A percentile compares a stretch with the other conserved stretches of the same genome.
Evolutionary conservation across 805 yeast genomes (phyloP).

Genomic region (Starmerella ratchasimensis): DNA sequence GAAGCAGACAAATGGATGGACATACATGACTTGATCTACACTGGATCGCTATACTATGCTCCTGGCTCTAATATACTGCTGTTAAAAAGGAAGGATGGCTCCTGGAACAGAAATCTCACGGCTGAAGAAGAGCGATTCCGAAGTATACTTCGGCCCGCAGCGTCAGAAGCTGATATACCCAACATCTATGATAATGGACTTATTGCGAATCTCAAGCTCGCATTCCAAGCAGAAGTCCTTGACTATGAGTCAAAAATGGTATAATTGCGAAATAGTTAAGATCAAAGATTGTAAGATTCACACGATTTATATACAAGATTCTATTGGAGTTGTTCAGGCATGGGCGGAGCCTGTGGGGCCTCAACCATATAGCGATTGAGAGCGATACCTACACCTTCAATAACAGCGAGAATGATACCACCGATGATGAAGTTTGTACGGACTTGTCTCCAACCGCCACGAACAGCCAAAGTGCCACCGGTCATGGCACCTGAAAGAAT

Average conservation of each 20-base stretch:
- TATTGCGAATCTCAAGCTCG: slow-evolving; percentile 17
- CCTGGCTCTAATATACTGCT: slow-evolving; percentile 20
- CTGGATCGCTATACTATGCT: slow-evolving; percentile 29
- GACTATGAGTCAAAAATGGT: no score
- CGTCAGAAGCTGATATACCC: slow-evolving; percentile 25
- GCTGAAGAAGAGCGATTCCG: slow-evolving; percentile 22
- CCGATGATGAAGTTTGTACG: slow-evolving; percentile 94
- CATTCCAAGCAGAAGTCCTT: slow-evolving; percentile 15
- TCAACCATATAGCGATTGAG: slow-evolving; percentile 78
- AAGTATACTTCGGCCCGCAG: slow-evolving; percentile 18
- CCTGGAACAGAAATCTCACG: slow-evolving; percentile 23
- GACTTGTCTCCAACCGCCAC: slow-evolving; percentile 98
- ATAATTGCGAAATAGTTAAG: not conserved
- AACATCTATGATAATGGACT: slow-evolving; percentile 30
- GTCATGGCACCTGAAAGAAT: slow-evolving; percentile 95
- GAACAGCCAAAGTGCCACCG: slow-evolving; percentile 93
- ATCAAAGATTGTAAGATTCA: not conserved
- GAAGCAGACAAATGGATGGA: slow-evolving; percentile 62
- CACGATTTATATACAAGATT: slow-evolving; percentile 3
- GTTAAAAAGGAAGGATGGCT: slow-evolving; percentile 18
- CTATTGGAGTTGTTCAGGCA: slow-evolving; percentile 21
- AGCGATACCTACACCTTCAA: slow-evolving; percentile 97
- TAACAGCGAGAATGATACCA: slow-evolving; percentile 90
- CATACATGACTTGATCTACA: slow-evolving; percentile 38
- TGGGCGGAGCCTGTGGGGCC: slow-evolving; percentile 36